Evolutionary conservation across 805 yeast genomes (phyloP).

Genomic region (Ogataea chonburiensis): DNA sequence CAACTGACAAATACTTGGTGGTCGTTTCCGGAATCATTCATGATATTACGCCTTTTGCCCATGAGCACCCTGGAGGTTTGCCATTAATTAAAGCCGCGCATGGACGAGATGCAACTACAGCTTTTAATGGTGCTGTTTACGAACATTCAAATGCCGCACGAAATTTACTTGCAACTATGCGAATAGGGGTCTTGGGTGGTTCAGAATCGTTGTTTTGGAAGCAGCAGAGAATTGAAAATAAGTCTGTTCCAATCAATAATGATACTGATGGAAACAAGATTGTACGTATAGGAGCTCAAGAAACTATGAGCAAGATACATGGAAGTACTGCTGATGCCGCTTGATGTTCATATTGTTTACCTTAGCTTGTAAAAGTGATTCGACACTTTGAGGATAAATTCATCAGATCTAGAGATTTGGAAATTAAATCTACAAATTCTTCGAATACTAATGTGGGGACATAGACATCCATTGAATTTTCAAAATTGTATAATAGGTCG

Average conservation of each 20-base stretch:
- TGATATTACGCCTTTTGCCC: constrained; percentile 87
- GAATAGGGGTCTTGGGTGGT: constrained; percentile 85
- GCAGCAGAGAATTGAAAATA: constrained; percentile 64
- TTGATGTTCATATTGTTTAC: no score
- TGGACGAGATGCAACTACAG: constrained; percentile 92
- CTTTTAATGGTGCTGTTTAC: constrained; percentile 94
- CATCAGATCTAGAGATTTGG: no score
- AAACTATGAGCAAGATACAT: constrained; percentile 40
- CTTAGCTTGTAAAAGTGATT: no score
- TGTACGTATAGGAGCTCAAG: constrained; percentile 62
- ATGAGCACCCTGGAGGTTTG: constrained; percentile 92
- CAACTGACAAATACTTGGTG: constrained; percentile 50
- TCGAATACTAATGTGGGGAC: background rate
- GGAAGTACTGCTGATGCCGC: constrained; percentile 63
- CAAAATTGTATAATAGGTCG: no score
- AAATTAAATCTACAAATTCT: no score
- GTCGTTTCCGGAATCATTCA: constrained; percentile 90
- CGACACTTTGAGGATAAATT: no score
- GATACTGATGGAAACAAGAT: constrained; percentile 55
- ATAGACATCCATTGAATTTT: no score
- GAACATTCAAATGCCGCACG: constrained; percentile 92
- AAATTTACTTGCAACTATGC: constrained; percentile 87
- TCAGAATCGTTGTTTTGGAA: constrained; percentile 83
- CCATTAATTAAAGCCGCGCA: constrained; percentile 75
- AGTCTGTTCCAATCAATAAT: constrained; percentile 53